phyloP scores from a whole-genome alignment of 2,329 filamentous ascomycete species.

The Beauveria varroae region DNA sequence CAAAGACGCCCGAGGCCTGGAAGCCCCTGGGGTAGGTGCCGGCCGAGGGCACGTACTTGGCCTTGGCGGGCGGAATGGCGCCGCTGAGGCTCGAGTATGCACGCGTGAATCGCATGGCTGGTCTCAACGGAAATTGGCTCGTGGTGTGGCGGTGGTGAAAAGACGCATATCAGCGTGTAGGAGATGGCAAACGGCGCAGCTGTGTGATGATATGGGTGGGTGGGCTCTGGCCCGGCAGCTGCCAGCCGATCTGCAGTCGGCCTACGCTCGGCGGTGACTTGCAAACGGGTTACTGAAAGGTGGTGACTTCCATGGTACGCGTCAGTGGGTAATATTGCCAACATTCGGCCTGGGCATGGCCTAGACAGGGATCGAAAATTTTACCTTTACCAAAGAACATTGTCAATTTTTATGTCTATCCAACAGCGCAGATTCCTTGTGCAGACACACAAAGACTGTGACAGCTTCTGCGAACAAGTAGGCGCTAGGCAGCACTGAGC shows the following conservation, averaged over 20 bases:
- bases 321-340: no score
- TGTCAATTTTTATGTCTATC: no score
- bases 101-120: constrained; percentile 26
- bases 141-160: constrained; percentile 6
- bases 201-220: not conserved
- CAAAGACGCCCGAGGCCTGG: constrained; percentile 75
- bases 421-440: no score
- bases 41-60: constrained; percentile 78
- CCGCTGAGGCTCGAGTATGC: constrained; percentile 24
- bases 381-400: no score
- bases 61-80: constrained; percentile 66
- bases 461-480: no score
- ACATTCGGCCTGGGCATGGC: no score
- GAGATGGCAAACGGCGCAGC: not conserved
- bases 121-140: constrained; percentile 13
- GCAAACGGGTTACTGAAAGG: no score
- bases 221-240: not conserved
- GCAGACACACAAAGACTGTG: no score
- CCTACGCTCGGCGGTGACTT: not conserved
- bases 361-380: no score
- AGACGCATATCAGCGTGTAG: not conserved
- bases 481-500: not conserved
- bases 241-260: not conserved
- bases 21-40: constrained; percentile 91
- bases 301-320: no score